Evolutionary conservation across 2,329 filamentous ascomycete species (phyloP).

Genomic region (Epichloe sp.): DNA sequence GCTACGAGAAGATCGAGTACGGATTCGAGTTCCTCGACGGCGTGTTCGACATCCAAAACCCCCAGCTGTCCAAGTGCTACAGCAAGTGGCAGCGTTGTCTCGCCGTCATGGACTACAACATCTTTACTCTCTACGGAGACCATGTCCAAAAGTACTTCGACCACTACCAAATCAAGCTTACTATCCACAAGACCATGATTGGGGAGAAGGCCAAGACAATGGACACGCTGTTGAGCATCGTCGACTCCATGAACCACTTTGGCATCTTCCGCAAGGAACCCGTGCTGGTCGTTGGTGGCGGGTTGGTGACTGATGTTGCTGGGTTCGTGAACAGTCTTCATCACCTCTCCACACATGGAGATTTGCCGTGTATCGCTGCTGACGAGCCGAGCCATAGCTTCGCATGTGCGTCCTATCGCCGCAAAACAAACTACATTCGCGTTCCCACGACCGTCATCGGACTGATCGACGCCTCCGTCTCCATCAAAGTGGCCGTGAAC

Average conservation of each 20-base stretch:
- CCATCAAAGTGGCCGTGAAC: constrained; percentile 68
- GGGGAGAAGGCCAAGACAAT: constrained; percentile 65
- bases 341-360: no score
- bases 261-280: constrained; percentile 58
- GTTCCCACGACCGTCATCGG: constrained; percentile 65
- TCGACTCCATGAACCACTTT: constrained; percentile 63
- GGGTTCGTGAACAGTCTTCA: constrained; percentile 29
- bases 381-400: constrained; percentile 30
- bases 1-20: constrained; percentile 65
- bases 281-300: constrained; percentile 53
- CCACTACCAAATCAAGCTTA: constrained; percentile 47
- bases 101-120: constrained; percentile 59
- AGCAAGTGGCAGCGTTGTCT: constrained; percentile 50
- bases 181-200: constrained; percentile 60
- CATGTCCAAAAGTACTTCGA: constrained; percentile 56
- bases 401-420: constrained; percentile 57
- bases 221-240: constrained; percentile 54
- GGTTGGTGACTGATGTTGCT: constrained; percentile 60
- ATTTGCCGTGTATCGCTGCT: background rate
- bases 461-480: constrained; percentile 61
- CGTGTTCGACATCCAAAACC: constrained; percentile 48
- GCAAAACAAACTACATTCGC: constrained; percentile 62
- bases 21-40: constrained; percentile 62
- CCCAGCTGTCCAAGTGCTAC: constrained; percentile 51
- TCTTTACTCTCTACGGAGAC: constrained; percentile 53